phyloP scores from a whole-genome alignment of 108 stramenopile genomes.

The Epipyxis sp. region DNA sequence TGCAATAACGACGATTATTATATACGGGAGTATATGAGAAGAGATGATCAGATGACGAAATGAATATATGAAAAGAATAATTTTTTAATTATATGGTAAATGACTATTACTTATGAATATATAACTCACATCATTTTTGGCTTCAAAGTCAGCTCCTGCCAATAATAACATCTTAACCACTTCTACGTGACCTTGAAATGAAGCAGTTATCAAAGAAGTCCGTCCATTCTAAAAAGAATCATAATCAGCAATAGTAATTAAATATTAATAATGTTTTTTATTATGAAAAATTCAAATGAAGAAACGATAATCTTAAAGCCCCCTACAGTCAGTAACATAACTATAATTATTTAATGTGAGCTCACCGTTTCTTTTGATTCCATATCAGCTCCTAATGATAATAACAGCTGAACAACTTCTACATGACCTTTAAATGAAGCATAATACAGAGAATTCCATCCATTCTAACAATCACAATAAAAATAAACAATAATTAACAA shows the following conservation, averaged over 20 bases:
- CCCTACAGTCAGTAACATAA: neutral
- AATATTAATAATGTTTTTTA: neutral
- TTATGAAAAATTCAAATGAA: neutral
- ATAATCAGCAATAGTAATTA: neutral
- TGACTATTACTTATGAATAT: too few species aligned
- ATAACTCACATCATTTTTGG: too few species aligned
- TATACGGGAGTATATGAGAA: too few species aligned
- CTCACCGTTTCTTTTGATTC: neutral
- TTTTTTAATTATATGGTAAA: too few species aligned
- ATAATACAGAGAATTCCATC: neutral
- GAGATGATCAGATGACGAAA: too few species aligned
- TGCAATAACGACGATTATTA: too few species aligned
- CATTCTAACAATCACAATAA: constrained; percentile 11
- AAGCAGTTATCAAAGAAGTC: neutral
- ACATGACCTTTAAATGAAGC: neutral
- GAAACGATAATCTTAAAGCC: neutral
- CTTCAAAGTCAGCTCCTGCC: neutral
- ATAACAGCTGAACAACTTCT: neutral
- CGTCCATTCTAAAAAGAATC: neutral
- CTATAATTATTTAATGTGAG: neutral
- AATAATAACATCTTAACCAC: neutral
- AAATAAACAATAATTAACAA: neutral
- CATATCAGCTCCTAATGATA: neutral
- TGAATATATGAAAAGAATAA: too few species aligned
- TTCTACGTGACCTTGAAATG: neutral